Base-by-base conservation (phyloP, 345 rosid genomes). In the Linum tenue region DNA sequence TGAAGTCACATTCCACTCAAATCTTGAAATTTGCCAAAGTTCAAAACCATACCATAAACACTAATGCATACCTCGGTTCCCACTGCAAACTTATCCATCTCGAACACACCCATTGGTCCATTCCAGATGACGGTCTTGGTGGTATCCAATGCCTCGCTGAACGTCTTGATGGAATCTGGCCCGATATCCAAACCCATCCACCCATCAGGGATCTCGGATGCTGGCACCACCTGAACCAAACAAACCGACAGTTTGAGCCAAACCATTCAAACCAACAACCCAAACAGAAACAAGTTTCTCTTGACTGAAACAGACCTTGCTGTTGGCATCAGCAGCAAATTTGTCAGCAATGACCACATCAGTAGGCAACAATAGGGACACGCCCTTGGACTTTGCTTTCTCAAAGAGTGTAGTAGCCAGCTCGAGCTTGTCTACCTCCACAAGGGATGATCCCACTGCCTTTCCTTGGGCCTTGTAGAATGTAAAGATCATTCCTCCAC, bases 111-210 rank as follows among this genome's bases (percentile, higher is more conserved):
- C 98, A 89, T 89, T 2, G 98, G 98, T 78, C 98, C 98, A 73
- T 92, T 92, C 98, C 98, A 92, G 41, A 92, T 92, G 36, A 92
- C 62, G 41, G 98, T 85, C 65, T 91, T 78, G 58, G 96, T 83
- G 3, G 83, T 80, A 63, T 85, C 96, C 72, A 92, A 60, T 59
- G 86, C 74, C 68, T 81, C 84, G 41, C 69, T 75, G 81, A 92
- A 92, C 62, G 87, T 79, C 82, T 83, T 80, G 64, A 84, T 70
- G 55, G 90, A 75, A 75, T 92, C 89, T 5, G 98, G 98, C 69
- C 98, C 98, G 2, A 89, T 73, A 80, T 92, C 98, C 80, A 91
- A 74, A 62, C 98, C 98, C 95, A 91, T 89, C 98, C 98, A 91
- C 1, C 92, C 92, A 75, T 87, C 96, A 3, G 90, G 87, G 68